These are phyloP conservation scores for Hypoxylon sp. DNA, from an alignment of 2,329 filamentous ascomycete species.

Conservation along the genomic window DNA sequence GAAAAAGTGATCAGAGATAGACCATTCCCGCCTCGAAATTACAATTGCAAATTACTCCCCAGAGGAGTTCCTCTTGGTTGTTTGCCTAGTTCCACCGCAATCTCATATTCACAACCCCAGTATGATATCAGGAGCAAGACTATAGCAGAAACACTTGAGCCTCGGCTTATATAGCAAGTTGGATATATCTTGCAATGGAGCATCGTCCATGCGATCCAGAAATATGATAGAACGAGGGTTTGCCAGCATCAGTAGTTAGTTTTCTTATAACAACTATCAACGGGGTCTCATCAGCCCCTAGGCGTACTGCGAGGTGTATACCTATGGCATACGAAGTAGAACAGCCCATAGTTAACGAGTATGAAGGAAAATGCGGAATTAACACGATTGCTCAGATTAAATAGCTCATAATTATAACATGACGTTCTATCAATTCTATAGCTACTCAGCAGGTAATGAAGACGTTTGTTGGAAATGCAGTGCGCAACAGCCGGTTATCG, in stretches of 20 bases:
- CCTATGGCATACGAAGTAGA: too few species aligned
- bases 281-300: too few species aligned
- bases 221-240: too few species aligned
- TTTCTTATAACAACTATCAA: too few species aligned
- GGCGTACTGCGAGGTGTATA: too few species aligned
- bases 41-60: not conserved
- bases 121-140: not conserved
- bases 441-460: not conserved
- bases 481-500: not conserved
- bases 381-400: not conserved
- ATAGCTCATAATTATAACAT: not conserved
- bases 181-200: too few species aligned
- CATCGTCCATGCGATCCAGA: too few species aligned
- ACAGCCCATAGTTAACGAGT: not conserved
- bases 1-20: not conserved
- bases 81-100: not conserved
- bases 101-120: not conserved
- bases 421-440: not conserved
- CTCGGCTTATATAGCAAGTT: too few species aligned
- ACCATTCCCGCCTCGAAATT: not conserved
- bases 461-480: not conserved
- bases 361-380: not conserved
- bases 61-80: not conserved
- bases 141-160: not conserved
- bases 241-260: too few species aligned